These are phyloP conservation scores for Punica granatum DNA, from an alignment of 345 rosid genomes.

Conservation along the genomic window DNA sequence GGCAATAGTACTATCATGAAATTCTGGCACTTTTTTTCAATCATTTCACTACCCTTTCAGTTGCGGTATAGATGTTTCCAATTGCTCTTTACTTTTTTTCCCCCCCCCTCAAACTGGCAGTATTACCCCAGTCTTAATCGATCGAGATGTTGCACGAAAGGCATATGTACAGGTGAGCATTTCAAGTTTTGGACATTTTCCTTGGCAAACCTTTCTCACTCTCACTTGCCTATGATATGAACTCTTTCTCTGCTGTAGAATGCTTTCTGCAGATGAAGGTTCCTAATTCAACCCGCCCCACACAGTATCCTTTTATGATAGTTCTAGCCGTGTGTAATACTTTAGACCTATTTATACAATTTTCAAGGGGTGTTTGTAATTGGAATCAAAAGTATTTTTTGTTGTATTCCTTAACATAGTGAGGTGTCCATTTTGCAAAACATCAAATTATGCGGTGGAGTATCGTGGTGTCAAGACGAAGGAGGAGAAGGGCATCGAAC, in stretches of 20 bases:
- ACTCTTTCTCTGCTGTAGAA: slow-evolving; percentile 41
- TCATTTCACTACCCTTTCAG: background rate
- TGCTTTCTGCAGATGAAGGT: slow-evolving; percentile 99
- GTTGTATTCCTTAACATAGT: slow-evolving; percentile 45
- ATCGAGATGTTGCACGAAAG: slow-evolving; percentile 91
- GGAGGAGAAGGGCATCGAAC: slow-evolving; percentile 96
- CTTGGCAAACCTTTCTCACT: background rate
- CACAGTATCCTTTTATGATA: slow-evolving; percentile 77
- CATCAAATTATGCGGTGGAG: slow-evolving; percentile 91
- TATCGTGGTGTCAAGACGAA: slow-evolving; percentile 85
- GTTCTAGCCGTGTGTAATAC: background rate
- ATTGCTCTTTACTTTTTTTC: background rate
- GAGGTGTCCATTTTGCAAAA: slow-evolving; percentile 98
- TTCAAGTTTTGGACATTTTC: background rate
- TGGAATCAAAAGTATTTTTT: background rate
- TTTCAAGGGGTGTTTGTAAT: background rate
- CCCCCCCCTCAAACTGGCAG: slow-evolving; percentile 28
- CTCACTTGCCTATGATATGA: background rate
- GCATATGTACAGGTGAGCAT: slow-evolving; percentile 86
- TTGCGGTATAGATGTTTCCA: background rate
- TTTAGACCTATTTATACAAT: background rate
- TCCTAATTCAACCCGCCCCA: slow-evolving; percentile 86
- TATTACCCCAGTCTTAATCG: slow-evolving; percentile 93
- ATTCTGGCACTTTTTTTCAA: background rate
- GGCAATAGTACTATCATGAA: background rate